These are phyloP conservation scores for Flaveria floridana DNA, from an alignment of 140 eudicot genomes.

Conservation along the genomic window DNA sequence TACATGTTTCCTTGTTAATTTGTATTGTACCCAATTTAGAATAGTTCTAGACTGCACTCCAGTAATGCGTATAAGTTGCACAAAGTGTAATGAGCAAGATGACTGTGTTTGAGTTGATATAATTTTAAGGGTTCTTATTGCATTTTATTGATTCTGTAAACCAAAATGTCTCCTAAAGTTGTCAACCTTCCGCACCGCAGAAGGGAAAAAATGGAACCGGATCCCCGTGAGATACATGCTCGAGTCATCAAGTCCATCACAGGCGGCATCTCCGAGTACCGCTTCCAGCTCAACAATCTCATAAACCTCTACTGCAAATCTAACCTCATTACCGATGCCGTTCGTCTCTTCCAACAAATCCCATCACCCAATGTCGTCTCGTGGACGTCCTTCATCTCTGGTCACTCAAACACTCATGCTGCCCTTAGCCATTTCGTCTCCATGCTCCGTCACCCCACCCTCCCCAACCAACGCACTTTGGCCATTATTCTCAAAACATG, in stretches of 20 bases:
- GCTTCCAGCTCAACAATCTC: conserved; percentile 58
- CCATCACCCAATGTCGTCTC: conserved; percentile 74
- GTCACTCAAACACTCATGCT: conserved; percentile 44
- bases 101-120: background rate
- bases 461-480: conserved; percentile 72
- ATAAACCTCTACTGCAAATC: conserved; percentile 66
- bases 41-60: no score
- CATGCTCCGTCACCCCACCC: conserved; percentile 76
- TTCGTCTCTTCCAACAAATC: conserved; percentile 52
- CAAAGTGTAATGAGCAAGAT: no score
- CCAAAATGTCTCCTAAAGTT: background rate
- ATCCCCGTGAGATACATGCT: conserved; percentile 58
- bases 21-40: no score
- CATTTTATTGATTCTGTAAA: background rate
- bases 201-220: conserved; percentile 26
- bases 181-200: background rate
- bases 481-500: conserved; percentile 62
- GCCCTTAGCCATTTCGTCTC: conserved; percentile 58
- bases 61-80: no score
- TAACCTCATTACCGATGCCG: conserved; percentile 38
- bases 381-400: conserved; percentile 82
- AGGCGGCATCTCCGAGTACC: conserved; percentile 19
- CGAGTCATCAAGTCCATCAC: conserved; percentile 34
- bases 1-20: no score
- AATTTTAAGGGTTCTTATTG: background rate